phyloP scores from a whole-genome alignment of 331 rosid species.

The Rhamnella rubrinervis region DNA sequence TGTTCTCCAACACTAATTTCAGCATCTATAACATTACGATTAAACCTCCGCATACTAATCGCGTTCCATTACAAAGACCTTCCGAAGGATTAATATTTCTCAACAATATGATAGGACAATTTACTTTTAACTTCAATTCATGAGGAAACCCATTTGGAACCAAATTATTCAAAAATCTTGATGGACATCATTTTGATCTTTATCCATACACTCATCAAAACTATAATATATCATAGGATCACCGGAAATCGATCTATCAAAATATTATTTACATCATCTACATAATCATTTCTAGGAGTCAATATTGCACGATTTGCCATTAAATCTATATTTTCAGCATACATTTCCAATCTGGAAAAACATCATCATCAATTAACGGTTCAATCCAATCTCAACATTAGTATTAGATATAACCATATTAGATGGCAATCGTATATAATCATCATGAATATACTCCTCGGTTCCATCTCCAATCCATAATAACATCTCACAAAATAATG shows the following conservation, averaged over 20 bases:
- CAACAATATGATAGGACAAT: neutral
- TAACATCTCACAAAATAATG: neutral
- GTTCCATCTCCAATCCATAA: neutral
- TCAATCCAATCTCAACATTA: neutral
- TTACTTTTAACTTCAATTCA: neutral
- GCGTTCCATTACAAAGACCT: neutral
- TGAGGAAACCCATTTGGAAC: neutral
- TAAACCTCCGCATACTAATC: neutral
- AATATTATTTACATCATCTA: neutral
- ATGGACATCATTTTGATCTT: neutral
- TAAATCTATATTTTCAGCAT: neutral
- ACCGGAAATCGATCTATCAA: neutral
- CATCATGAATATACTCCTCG: neutral
- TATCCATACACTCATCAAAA: constrained; percentile 3
- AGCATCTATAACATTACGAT: neutral
- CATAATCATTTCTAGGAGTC: neutral
- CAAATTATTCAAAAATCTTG: constrained; percentile 4
- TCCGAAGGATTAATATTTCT: neutral
- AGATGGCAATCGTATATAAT: neutral
- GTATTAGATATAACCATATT: neutral
- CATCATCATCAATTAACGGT: neutral
- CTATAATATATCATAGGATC: neutral
- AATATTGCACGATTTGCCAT: constrained; percentile 5
- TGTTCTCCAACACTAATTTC: no score
- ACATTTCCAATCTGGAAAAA: neutral